These are phyloP conservation scores for Xylaria sp. DNA, from an alignment of 2,329 filamentous ascomycete genomes.

Conservation along the genomic window DNA sequence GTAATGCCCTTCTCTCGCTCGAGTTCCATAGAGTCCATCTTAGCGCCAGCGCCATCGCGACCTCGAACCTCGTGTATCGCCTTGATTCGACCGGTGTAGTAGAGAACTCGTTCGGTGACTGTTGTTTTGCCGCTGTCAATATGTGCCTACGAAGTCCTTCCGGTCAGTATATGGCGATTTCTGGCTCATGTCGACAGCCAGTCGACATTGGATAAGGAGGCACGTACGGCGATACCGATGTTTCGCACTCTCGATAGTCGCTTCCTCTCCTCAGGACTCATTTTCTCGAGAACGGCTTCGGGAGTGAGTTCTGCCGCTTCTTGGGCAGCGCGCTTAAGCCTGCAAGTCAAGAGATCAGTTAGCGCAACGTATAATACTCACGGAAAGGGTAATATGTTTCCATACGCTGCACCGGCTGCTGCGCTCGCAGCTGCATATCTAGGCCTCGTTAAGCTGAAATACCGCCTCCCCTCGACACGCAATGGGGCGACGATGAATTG, in stretches of 20 bases:
- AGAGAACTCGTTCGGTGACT: slow-evolving; percentile 93
- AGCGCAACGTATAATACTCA: slow-evolving; percentile 5
- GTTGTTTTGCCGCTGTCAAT: slow-evolving; percentile 99
- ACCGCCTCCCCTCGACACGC: slow-evolving; percentile 51
- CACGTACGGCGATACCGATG: slow-evolving; percentile 91
- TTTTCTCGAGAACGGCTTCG: slow-evolving; percentile 77
- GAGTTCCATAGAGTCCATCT: slow-evolving; percentile 99
- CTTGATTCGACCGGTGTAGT: slow-evolving; percentile 97
- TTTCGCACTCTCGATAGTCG: slow-evolving; percentile 87
- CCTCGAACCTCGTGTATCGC: slow-evolving; percentile 96
- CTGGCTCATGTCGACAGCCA: slow-evolving; percentile 3
- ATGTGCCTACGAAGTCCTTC: slow-evolving; percentile 72
- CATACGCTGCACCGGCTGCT: slow-evolving; percentile 55
- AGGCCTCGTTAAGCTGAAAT: slow-evolving; percentile 53
- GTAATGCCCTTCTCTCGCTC: slow-evolving; percentile 99
- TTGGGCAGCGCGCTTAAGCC: slow-evolving; percentile 62
- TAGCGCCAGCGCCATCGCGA: slow-evolving; percentile 93
- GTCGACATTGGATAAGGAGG: slow-evolving; percentile 9
- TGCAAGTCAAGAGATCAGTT: slow-evolving; percentile 38
- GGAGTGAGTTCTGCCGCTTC: slow-evolving; percentile 64
- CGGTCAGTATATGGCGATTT: slow-evolving; percentile 29
- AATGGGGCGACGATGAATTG: slow-evolving; percentile 49
- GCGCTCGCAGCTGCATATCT: slow-evolving; percentile 47
- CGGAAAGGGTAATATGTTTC: neutral
- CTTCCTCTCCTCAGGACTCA: slow-evolving; percentile 80